phyloP scores from a whole-genome alignment of 306 rosid genomes.

The Corylus americana region DNA sequence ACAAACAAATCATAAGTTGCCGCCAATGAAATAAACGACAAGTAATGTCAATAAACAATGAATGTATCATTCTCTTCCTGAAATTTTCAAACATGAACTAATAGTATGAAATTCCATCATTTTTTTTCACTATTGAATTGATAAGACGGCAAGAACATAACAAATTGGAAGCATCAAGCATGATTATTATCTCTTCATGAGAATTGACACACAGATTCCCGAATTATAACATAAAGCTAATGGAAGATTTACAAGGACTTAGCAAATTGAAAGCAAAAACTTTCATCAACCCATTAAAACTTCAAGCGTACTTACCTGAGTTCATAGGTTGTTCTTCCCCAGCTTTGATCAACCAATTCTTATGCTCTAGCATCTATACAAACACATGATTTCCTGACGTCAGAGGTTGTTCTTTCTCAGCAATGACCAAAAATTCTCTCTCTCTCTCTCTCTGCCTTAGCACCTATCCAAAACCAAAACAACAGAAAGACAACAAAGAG shows the following conservation, averaged over 20 bases:
- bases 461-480: neutral
- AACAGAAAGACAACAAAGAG: neutral
- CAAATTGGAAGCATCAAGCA: neutral
- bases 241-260: neutral
- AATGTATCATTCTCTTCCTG: slow-evolving; percentile 35
- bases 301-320: slow-evolving; percentile 28
- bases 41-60: slow-evolving; percentile 21
- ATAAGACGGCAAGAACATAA: neutral
- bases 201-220: neutral
- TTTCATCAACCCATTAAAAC: slow-evolving; percentile 1
- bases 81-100: slow-evolving; percentile 35
- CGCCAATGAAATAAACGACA: slow-evolving; percentile 19
- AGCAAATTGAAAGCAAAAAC: neutral
- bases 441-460: neutral
- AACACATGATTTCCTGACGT: neutral
- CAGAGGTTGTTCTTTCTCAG: slow-evolving; percentile 13
- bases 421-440: slow-evolving; percentile 20
- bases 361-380: slow-evolving; percentile 11
- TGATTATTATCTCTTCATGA: neutral
- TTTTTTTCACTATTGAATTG: slow-evolving; percentile 2
- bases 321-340: neutral
- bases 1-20: slow-evolving; percentile 47
- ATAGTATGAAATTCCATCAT: neutral
- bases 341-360: neutral
- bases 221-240: neutral